A percentile compares a stretch with the other conserved stretches of the same genome.
phyloP scores from a whole-genome alignment of 805 yeast species.

The Teunomyces lycoperdinae region DNA sequence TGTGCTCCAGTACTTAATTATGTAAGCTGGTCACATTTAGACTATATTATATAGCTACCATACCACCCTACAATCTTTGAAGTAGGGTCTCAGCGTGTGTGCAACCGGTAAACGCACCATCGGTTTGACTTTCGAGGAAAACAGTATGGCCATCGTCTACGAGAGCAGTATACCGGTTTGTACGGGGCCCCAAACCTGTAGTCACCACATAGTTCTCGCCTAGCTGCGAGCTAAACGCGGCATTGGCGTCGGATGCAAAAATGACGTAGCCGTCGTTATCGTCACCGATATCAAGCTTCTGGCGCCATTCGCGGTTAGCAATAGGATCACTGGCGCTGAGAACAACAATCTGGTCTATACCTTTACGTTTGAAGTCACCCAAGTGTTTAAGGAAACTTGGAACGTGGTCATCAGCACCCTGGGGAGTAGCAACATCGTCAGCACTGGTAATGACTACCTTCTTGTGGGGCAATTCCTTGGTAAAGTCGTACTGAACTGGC shows the following conservation, averaged over 20 bases:
- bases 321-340: slow-evolving; percentile 13
- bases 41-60: background rate
- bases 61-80: slow-evolving; percentile 13
- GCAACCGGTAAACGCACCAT: slow-evolving; percentile 22
- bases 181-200: slow-evolving; percentile 8
- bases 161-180: slow-evolving; percentile 12
- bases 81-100: slow-evolving; percentile 24
- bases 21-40: background rate
- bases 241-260: slow-evolving; percentile 14
- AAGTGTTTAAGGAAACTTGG: slow-evolving; percentile 10
- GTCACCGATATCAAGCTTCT: slow-evolving; percentile 8
- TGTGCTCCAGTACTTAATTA: background rate
- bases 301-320: slow-evolving; percentile 11
- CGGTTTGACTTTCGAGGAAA: slow-evolving; percentile 15
- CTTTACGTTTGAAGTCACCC: slow-evolving; percentile 13
- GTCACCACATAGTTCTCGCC: slow-evolving; percentile 12
- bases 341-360: slow-evolving; percentile 12
- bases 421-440: slow-evolving; percentile 9
- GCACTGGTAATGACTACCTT: slow-evolving; percentile 12
- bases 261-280: slow-evolving; percentile 12
- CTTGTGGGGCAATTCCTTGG: slow-evolving; percentile 17
- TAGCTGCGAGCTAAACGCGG: slow-evolving; percentile 8
- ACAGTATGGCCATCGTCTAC: slow-evolving; percentile 19
- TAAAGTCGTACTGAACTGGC: slow-evolving; percentile 25
- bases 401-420: slow-evolving; percentile 9